Percentiles rank a stretch among this genome's conserved stretches.
These are phyloP conservation scores for Pelargonium nanum DNA, from an alignment of 345 rosid species.

Conservation along the genomic window DNA sequence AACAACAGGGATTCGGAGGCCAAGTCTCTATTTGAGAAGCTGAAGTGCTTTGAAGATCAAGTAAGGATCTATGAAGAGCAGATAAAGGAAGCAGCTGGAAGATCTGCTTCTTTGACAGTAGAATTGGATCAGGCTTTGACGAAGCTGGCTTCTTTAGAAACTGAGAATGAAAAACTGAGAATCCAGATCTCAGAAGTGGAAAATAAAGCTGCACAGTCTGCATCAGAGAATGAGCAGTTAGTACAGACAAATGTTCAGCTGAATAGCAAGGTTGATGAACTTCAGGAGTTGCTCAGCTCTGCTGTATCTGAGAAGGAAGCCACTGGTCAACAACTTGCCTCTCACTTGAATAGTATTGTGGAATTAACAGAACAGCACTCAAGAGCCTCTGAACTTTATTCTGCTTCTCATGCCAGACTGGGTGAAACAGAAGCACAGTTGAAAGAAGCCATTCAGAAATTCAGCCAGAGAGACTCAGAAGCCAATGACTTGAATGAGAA, in stretches of 20 bases:
- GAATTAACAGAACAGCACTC: slow-evolving; percentile 50
- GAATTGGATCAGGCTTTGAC: slow-evolving; percentile 49
- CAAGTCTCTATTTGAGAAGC: slow-evolving; percentile 49
- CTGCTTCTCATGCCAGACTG: slow-evolving; percentile 30
- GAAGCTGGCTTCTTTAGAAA: slow-evolving; percentile 51
- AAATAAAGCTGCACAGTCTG: slow-evolving; percentile 44
- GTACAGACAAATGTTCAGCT: slow-evolving; percentile 73
- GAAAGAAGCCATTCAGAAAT: slow-evolving; percentile 45
- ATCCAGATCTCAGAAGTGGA: slow-evolving; percentile 46
- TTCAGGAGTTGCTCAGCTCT: slow-evolving; percentile 50
- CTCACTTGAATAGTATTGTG: slow-evolving; percentile 30
- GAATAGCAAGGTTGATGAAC: slow-evolving; percentile 62
- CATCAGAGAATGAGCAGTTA: slow-evolving; percentile 54
- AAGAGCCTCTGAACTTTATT: slow-evolving; percentile 39
- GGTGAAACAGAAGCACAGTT: slow-evolving; percentile 31
- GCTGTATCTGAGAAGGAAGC: slow-evolving; percentile 61
- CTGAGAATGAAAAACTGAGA: slow-evolving; percentile 49
- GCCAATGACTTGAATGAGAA: slow-evolving; percentile 48
- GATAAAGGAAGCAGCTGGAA: slow-evolving; percentile 41
- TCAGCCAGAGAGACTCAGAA: slow-evolving; percentile 44
- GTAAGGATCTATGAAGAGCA: slow-evolving; percentile 50
- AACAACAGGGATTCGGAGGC: slow-evolving; percentile 67
- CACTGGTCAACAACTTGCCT: slow-evolving; percentile 40
- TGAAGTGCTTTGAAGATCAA: slow-evolving; percentile 51
- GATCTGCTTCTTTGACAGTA: slow-evolving; percentile 50